Percentiles rank a stretch among this genome's conserved stretches.
phyloP scores from a whole-genome alignment of 148 eudicot genomes.

The Rhododendron vialii region DNA sequence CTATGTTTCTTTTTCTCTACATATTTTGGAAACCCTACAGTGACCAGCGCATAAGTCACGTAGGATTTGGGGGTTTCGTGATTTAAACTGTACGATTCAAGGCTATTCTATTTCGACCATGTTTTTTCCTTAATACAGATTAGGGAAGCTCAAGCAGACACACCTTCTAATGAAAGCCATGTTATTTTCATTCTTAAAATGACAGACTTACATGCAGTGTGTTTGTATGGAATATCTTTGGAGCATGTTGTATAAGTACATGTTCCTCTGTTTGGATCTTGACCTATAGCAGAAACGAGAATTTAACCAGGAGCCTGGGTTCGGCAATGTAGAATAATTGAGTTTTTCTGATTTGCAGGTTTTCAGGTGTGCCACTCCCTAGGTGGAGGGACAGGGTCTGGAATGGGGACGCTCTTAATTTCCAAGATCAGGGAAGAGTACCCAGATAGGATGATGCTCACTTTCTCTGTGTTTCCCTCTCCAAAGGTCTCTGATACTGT shows the following conservation, averaged over 20 bases:
- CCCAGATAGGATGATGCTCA: slow-evolving; percentile 78
- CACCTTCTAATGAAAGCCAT: neutral
- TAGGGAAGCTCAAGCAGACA: neutral
- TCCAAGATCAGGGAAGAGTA: slow-evolving; percentile 76
- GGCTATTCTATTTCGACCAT: no score
- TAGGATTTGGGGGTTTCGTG: neutral
- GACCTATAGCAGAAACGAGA: neutral
- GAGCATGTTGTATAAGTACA: neutral
- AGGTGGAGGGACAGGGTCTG: slow-evolving; percentile 77
- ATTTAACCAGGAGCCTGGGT: neutral
- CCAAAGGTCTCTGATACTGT: slow-evolving; percentile 76
- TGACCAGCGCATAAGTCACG: neutral
- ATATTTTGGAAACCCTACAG: neutral
- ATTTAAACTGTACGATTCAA: no score
- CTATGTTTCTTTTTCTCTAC: neutral
- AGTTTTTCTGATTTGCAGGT: slow-evolving; percentile 31
- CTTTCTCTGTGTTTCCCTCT: slow-evolving; percentile 73
- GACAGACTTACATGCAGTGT: neutral
- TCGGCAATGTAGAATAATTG: neutral
- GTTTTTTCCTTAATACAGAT: no score
- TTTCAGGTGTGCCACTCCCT: slow-evolving; percentile 73
- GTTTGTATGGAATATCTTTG: neutral
- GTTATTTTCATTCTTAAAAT: no score
- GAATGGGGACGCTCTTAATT: slow-evolving; percentile 71
- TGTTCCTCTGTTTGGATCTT: neutral